These are phyloP conservation scores for Colletotrichum coccodes DNA, from an alignment of 2,329 filamentous ascomycete species.

Conservation along the genomic window DNA sequence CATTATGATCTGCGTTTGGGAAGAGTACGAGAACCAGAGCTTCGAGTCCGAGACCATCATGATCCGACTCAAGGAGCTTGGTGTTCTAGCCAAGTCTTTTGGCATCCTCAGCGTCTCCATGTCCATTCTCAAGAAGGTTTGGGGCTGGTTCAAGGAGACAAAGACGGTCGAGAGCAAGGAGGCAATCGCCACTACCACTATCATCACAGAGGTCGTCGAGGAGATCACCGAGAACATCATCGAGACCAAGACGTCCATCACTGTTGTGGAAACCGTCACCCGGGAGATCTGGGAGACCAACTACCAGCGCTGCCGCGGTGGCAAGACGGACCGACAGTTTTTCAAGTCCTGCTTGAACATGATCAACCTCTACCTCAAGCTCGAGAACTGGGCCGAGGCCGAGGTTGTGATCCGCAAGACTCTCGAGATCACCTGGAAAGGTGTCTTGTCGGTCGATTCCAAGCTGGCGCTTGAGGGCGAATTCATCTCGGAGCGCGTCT, in stretches of 20 bases:
- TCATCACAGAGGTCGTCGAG: slow-evolving; percentile 51
- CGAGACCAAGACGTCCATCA: slow-evolving; percentile 46
- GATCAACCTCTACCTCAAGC: slow-evolving; percentile 43
- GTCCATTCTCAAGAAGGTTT: slow-evolving; percentile 48
- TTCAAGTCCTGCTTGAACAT: slow-evolving; percentile 48
- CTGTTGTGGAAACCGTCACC: slow-evolving; percentile 44
- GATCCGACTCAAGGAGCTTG: slow-evolving; percentile 48
- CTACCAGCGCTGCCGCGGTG: slow-evolving; percentile 46
- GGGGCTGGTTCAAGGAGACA: slow-evolving; percentile 49
- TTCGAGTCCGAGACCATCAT: slow-evolving; percentile 46
- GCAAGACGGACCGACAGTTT: slow-evolving; percentile 44
- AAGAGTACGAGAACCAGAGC: slow-evolving; percentile 48
- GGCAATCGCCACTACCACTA: slow-evolving; percentile 43
- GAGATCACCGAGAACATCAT: slow-evolving; percentile 48
- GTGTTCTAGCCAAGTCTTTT: slow-evolving; percentile 43
- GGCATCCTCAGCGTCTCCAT: slow-evolving; percentile 47
- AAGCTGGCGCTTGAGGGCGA: slow-evolving; percentile 43
- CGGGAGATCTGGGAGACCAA: slow-evolving; percentile 49
- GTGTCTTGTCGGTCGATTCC: slow-evolving; percentile 43
- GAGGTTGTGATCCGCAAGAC: slow-evolving; percentile 46
- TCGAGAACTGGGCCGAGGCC: slow-evolving; percentile 46
- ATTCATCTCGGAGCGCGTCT: slow-evolving; percentile 44
- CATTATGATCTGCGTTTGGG: slow-evolving; percentile 52
- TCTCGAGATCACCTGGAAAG: slow-evolving; percentile 51
- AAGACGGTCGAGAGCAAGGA: slow-evolving; percentile 45